Evolutionary conservation across 129 eudicot species (phyloP).

Genomic region (Ambrosia trifida): DNA sequence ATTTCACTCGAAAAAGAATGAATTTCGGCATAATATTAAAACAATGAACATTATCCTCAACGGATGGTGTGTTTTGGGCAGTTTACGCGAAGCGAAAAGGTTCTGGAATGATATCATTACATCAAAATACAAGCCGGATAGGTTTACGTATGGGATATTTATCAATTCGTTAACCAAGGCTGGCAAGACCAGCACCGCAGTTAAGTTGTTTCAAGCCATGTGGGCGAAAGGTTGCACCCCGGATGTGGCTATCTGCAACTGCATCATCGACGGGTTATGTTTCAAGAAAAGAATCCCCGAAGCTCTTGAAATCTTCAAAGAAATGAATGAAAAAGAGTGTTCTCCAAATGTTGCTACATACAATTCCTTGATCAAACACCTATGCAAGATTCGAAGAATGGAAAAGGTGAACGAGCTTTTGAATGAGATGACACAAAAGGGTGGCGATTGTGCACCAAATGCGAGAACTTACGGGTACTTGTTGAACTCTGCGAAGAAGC

Average conservation of each 20-base stretch:
- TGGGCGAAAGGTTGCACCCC: conserved; percentile 77
- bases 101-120: conserved; percentile 76
- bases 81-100: conserved; percentile 68
- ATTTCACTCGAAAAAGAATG: conserved; percentile 51
- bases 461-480: conserved; percentile 61
- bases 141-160: conserved; percentile 64
- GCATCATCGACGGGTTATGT: conserved; percentile 79
- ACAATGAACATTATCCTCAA: conserved; percentile 75
- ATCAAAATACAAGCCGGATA: conserved; percentile 60
- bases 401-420: conserved; percentile 66
- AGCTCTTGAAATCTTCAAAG: conserved; percentile 59
- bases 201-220: conserved; percentile 67
- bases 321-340: conserved; percentile 63
- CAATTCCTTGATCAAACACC: conserved; percentile 66
- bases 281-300: conserved; percentile 85
- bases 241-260: conserved; percentile 72
- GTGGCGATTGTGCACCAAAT: conserved; percentile 58
- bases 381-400: conserved; percentile 82
- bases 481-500: conserved; percentile 50
- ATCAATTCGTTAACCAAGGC: conserved; percentile 65
- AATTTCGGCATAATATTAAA: conserved; percentile 57
- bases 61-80: conserved; percentile 86
- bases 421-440: conserved; percentile 63
- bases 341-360: conserved; percentile 65
- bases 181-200: conserved; percentile 70